A percentile compares a stretch with the other conserved stretches of the same genome.
phyloP scores from a whole-genome alignment of 306 rosid genomes.

The Prosopis cineraria region DNA sequence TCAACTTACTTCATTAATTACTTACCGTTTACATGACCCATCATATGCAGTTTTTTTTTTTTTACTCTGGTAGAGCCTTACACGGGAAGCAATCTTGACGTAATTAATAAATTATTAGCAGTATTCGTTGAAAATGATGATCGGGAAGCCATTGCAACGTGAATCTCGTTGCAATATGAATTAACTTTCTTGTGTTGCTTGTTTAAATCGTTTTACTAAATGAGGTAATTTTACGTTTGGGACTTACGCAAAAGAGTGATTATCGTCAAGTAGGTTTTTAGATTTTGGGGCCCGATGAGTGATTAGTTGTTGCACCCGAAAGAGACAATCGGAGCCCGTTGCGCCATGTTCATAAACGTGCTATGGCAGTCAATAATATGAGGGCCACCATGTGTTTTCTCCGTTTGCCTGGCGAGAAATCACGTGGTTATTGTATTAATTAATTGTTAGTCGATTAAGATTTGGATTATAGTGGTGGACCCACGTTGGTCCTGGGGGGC shows the following conservation, averaged over 20 bases:
- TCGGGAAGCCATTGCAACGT: background rate
- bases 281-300: background rate
- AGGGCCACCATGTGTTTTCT: background rate
- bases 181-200: background rate
- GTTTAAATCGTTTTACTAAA: background rate
- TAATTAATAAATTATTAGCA: background rate
- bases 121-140: background rate
- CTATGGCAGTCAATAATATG: background rate
- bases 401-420: background rate
- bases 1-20: background rate
- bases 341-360: background rate
- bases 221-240: background rate
- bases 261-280: background rate
- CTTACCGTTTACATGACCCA: background rate
- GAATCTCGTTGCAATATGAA: background rate
- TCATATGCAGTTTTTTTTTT: background rate
- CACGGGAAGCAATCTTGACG: constrained; percentile 11
- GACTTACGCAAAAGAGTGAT: background rate
- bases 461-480: too few relatives aligned
- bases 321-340: background rate
- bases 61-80: background rate
- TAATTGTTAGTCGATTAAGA: too few relatives aligned
- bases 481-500: too few relatives aligned
- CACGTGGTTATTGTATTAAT: background rate
- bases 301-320: background rate